Evolutionary conservation across 495 filamentous ascomycete genomes (phyloP).

Genomic region (Lophiotrema nucula): DNA sequence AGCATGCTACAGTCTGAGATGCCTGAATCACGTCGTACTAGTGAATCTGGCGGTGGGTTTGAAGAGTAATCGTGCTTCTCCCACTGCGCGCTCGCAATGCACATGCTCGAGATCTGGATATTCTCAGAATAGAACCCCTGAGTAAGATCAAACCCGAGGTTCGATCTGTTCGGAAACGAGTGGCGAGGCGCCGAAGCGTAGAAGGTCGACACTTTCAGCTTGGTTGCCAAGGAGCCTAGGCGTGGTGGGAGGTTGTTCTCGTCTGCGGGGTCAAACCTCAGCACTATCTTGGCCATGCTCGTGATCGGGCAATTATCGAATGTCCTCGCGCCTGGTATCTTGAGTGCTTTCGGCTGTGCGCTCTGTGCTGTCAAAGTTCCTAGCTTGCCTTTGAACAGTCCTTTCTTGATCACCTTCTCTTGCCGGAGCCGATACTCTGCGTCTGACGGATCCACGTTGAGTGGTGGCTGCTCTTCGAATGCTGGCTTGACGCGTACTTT

Average conservation of each 20-base stretch:
- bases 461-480: constrained; percentile 70
- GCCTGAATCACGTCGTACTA: constrained; percentile 60
- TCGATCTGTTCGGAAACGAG: constrained; percentile 47
- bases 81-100: constrained; percentile 68
- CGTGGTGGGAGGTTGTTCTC: constrained; percentile 61
- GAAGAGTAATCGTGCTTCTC: constrained; percentile 45
- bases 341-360: constrained; percentile 67
- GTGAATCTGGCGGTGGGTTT: constrained; percentile 6
- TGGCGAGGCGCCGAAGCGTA: constrained; percentile 58
- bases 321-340: constrained; percentile 45
- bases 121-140: constrained; percentile 67
- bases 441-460: constrained; percentile 60
- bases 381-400: constrained; percentile 72
- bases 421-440: constrained; percentile 66
- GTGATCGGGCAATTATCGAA: constrained; percentile 15
- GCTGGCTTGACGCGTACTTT: constrained; percentile 77
- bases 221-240: constrained; percentile 64
- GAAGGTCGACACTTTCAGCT: constrained; percentile 73
- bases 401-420: constrained; percentile 76
- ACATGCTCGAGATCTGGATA: constrained; percentile 61
- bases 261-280: constrained; percentile 72
- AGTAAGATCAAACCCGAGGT: constrained; percentile 47
- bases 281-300: constrained; percentile 65
- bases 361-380: constrained; percentile 73
- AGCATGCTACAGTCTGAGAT: constrained; percentile 39